Evolutionary conservation across 306 rosid species (phyloP).

Genomic region (Rosa lucieae): DNA sequence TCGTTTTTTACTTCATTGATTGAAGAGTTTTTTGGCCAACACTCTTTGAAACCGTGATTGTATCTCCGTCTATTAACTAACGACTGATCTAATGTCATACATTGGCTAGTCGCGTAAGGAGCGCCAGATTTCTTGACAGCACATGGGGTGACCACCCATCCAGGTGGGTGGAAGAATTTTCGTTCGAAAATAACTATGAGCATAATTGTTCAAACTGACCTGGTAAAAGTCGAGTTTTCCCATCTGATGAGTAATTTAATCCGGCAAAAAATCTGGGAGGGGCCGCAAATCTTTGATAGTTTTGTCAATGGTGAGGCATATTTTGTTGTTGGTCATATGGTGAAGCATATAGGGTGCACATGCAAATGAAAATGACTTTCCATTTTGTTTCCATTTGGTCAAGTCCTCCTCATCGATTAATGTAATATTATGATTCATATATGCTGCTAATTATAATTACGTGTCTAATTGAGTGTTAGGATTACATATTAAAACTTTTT

Average conservation of each 20-base stretch:
- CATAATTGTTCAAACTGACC: neutral
- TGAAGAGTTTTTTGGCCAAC: too few species aligned
- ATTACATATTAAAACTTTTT: neutral
- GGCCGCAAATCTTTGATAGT: conserved; percentile 43
- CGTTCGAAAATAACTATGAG: neutral
- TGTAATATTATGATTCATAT: neutral
- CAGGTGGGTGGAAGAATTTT: too few species aligned
- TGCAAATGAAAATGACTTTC: conserved; percentile 59
- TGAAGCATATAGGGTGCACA: conserved; percentile 51
- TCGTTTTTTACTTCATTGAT: too few species aligned
- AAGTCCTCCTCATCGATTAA: neutral
- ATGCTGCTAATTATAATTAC: conserved; percentile 4
- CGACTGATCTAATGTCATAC: too few species aligned
- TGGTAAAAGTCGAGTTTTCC: neutral
- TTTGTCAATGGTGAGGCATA: conserved; percentile 25
- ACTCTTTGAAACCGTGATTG: too few species aligned
- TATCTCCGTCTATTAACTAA: too few species aligned
- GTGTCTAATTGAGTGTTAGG: neutral
- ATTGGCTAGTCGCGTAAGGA: too few species aligned
- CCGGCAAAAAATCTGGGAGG: conserved; percentile 29
- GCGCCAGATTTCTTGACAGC: too few species aligned
- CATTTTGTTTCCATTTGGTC: conserved; percentile 14
- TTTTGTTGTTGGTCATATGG: neutral
- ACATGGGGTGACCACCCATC: too few species aligned
- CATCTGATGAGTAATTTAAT: neutral